Conservation (phyloP, 1,139 yeast genomes). For the Spathaspora sp. region DNA sequence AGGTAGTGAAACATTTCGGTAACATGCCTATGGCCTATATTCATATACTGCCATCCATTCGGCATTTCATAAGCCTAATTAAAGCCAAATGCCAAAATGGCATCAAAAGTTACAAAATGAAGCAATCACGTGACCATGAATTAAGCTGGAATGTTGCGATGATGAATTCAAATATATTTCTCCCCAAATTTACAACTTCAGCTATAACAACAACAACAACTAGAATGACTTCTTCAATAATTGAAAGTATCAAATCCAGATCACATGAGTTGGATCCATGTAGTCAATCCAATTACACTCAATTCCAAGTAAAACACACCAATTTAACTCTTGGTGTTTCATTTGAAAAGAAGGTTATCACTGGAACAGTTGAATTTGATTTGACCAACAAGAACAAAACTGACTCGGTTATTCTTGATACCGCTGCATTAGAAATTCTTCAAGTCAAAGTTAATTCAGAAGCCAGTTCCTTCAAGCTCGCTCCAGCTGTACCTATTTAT, state of each 20-base stretch:
- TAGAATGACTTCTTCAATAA: constrained; percentile 1
- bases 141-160: not conserved
- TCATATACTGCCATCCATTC: not conserved
- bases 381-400: constrained; percentile 15
- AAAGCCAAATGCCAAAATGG: constrained; percentile 1
- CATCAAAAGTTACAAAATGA: not conserved
- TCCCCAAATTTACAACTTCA: not conserved
- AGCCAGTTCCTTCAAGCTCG: constrained; percentile 18
- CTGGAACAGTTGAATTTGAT: constrained; percentile 28
- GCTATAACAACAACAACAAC: not conserved
- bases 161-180: not conserved
- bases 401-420: constrained; percentile 27
- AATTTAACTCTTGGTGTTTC: constrained; percentile 27
- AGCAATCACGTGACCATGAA: not conserved
- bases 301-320: constrained; percentile 46
- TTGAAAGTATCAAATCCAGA: constrained; percentile 11
- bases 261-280: constrained; percentile 54
- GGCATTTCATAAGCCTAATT: not conserved
- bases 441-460: constrained; percentile 23
- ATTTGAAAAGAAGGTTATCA: constrained; percentile 27
- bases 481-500: constrained; percentile 24
- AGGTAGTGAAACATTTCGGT: too few relatives aligned
- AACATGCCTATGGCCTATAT: too few relatives aligned
- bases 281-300: constrained; percentile 67
- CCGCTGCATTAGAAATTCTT: constrained; percentile 27